Conservation (phyloP, 1,284 basidiomycete species). For the Agroathelia rolfsii region DNA sequence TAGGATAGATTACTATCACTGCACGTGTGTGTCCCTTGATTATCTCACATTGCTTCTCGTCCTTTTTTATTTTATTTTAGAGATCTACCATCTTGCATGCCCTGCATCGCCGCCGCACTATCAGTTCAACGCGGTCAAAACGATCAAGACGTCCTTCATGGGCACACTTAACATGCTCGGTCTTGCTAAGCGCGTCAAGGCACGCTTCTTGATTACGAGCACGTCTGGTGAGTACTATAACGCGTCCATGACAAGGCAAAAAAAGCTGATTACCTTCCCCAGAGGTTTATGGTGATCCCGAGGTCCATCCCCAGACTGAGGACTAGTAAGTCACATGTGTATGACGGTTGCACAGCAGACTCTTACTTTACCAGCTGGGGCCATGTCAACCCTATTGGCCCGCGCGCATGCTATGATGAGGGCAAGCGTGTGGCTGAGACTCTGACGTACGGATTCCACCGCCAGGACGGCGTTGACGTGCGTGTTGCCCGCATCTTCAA, state of each 20-base stretch:
- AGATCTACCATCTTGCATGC: slow-evolving; percentile 95
- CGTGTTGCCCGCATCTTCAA: slow-evolving; percentile 96
- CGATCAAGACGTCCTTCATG: slow-evolving; percentile 96
- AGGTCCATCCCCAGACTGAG: slow-evolving; percentile 92
- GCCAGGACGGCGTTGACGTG: slow-evolving; percentile 91
- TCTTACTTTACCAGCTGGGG: slow-evolving; percentile 62
- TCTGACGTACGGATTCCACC: slow-evolving; percentile 87
- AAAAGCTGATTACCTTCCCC: slow-evolving; percentile 12
- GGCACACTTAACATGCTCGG: slow-evolving; percentile 97
- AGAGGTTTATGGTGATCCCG: slow-evolving; percentile 97
- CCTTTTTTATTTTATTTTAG: slow-evolving; percentile 28
- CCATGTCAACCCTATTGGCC: slow-evolving; percentile 95
- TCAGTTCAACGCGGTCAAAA: slow-evolving; percentile 93
- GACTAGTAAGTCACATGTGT: slow-evolving; percentile 63
- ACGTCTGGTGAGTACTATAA: slow-evolving; percentile 60
- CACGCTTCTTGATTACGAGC: slow-evolving; percentile 90
- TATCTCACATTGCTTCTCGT: slow-evolving; percentile 1
- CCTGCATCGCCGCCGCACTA: slow-evolving; percentile 94
- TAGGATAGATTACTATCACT: no score
- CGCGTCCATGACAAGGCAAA: slow-evolving; percentile 3
- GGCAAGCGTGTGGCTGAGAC: slow-evolving; percentile 95
- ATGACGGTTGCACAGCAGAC: no score
- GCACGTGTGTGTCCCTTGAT: slow-evolving; percentile 5
- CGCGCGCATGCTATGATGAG: slow-evolving; percentile 97
- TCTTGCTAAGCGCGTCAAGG: slow-evolving; percentile 95